Conservation (phyloP, 2,329 filamentous ascomycete genomes). For the Curvularia eragrostidis region DNA sequence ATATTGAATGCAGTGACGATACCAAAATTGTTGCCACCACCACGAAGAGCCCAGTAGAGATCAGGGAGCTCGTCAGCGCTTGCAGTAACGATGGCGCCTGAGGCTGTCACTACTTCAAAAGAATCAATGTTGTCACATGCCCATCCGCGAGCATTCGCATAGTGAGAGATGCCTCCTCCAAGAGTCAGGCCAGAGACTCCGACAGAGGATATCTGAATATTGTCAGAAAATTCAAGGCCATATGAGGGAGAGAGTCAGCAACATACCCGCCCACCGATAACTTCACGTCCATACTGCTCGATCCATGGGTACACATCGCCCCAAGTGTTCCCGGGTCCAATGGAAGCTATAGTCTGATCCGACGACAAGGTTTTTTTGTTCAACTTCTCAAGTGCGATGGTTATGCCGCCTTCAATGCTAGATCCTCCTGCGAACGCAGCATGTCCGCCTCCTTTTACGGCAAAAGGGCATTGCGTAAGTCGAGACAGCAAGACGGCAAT, state of each 20-base stretch:
- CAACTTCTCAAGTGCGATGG: constrained; percentile 36
- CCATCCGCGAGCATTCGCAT: constrained; percentile 32
- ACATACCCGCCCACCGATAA: constrained; percentile 42
- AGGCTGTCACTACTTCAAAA: constrained; percentile 41
- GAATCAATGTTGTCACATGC: constrained; percentile 43
- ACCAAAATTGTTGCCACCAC: constrained; percentile 46
- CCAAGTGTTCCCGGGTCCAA: constrained; percentile 48
- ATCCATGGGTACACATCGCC: constrained; percentile 41
- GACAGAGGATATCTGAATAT: constrained; percentile 17
- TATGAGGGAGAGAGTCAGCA: neutral
- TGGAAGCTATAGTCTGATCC: constrained; percentile 30
- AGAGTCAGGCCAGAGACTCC: constrained; percentile 29
- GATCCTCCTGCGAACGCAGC: constrained; percentile 37
- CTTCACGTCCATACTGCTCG: constrained; percentile 35
- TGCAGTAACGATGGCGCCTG: constrained; percentile 23
- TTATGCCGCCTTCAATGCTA: constrained; percentile 44
- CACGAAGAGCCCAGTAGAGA: constrained; percentile 50
- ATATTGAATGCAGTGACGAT: constrained; percentile 41
- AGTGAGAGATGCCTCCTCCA: constrained; percentile 36
- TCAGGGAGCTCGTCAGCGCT: constrained; percentile 41
- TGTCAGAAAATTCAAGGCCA: constrained; percentile 2
- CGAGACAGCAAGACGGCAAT: constrained; percentile 30
- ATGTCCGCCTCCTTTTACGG: constrained; percentile 49
- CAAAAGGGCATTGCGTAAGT: constrained; percentile 46
- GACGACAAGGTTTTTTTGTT: constrained; percentile 29